A percentile compares a stretch with the other conserved stretches of the same genome.
Evolutionary conservation across 306 rosid species (phyloP).

Genomic region (Dryas octopetala): DNA sequence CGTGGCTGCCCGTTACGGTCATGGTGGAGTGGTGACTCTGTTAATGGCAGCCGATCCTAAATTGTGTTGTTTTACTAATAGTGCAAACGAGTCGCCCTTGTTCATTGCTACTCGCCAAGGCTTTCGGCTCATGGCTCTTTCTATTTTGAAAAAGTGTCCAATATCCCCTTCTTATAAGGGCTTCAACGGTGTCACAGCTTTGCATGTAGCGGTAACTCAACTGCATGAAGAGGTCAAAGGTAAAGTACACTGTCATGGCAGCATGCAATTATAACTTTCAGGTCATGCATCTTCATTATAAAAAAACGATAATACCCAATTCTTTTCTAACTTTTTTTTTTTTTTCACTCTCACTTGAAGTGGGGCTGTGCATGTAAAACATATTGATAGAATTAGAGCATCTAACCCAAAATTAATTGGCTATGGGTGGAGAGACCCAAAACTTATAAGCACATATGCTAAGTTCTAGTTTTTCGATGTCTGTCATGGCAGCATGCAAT

Average conservation of each 20-base stretch:
- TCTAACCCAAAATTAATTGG: too few relatives aligned
- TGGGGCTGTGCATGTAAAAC: too few relatives aligned
- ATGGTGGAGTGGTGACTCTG: background rate
- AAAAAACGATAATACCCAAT: too few relatives aligned
- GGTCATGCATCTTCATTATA: too few relatives aligned
- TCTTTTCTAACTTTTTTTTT: too few relatives aligned
- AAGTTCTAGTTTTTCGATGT: too few relatives aligned
- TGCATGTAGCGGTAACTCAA: slow-evolving; percentile 18
- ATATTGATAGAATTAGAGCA: too few relatives aligned
- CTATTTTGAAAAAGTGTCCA: background rate
- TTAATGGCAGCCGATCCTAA: background rate
- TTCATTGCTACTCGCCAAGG: slow-evolving; percentile 7
- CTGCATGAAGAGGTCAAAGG: background rate
- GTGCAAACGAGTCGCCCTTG: slow-evolving; percentile 16
- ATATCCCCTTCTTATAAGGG: background rate
- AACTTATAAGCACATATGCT: too few relatives aligned
- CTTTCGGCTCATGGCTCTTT: background rate
- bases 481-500: too few relatives aligned
- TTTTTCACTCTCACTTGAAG: too few relatives aligned
- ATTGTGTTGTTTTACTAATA: background rate
- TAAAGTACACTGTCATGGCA: background rate
- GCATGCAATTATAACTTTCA: too few relatives aligned
- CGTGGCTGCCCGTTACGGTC: background rate
- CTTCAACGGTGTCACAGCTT: slow-evolving; percentile 4
- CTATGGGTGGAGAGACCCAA: too few relatives aligned